Evolutionary conservation across 2,329 filamentous ascomycete genomes (phyloP), one percentile per base, ranked within the genome.

Genomic region (Colletotrichum echinochloae): DNA sequence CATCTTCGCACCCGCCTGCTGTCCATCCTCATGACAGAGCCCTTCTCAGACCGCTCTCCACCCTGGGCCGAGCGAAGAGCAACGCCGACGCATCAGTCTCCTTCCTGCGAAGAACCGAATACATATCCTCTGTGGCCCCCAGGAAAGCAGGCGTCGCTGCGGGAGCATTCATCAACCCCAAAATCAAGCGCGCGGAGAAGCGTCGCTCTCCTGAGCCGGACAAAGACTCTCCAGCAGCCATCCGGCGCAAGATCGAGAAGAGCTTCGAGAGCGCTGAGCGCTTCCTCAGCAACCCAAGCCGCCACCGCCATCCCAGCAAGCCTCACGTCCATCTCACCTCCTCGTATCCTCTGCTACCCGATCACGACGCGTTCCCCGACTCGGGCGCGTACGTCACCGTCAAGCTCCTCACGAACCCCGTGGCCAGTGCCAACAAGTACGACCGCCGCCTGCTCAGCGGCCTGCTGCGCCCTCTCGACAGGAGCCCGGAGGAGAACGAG

Each of bases 31-130:
- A 92, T 77, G 96, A 99, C 83, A 90, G 93, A 73, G 88, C 90
- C 16, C 91, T 99, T 62, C 89, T 99, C 71, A 90, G 94, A 78
- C 92, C 94, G 7, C 89, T 97, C 44, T 90, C 94, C 44, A 91
- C 94, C 59, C 88, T 99, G 28, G 94, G 94, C 75, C 97, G 97
- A 81, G 91, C 92, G 54, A 93, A 93, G 75, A 88, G 90, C 51
- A 89, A 89, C 72, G 52, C 67, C 44, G 92, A 94, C 73, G 87
- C 91, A 23, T 91, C 92, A 73, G 94, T 97, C 64, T 97, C 94
- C 73, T 99, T 99, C 87, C 88, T 99, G 75, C 94, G 96, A 68
- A 90, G 95, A 77, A 98, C 96, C 66, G 96, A 99, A 81, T 98
- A 98, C 83, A 98, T 97, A 77, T 93, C 93, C 14, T 89, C 88